Evolutionary conservation across 2,329 filamentous ascomycete genomes (phyloP).

Genomic region (Teratosphaeriaceae sp.): DNA sequence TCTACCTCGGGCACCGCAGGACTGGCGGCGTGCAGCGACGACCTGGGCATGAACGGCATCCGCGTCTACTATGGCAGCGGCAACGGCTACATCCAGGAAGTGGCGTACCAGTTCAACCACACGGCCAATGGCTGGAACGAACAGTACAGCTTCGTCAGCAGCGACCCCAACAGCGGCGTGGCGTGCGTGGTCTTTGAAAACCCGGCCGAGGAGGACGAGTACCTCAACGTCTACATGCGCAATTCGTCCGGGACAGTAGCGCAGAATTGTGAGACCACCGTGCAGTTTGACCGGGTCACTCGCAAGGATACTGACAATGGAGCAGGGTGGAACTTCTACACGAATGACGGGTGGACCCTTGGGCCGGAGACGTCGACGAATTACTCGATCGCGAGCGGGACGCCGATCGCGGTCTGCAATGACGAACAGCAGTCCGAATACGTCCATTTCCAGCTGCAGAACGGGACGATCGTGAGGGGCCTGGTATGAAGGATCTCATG

Average conservation of each 20-base stretch:
- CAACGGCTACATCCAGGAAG: conserved; percentile 10
- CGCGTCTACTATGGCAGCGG: conserved; percentile 13
- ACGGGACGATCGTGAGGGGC: conserved; percentile 6
- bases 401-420: conserved; percentile 8
- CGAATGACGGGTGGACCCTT: not conserved
- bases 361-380: conserved; percentile 4
- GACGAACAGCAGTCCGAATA: conserved; percentile 9
- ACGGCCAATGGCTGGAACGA: conserved; percentile 8
- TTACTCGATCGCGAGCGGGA: conserved; percentile 3
- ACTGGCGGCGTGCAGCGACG: conserved; percentile 10
- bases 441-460: conserved; percentile 5
- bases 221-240: conserved; percentile 6
- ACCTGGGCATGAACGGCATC: conserved; percentile 11
- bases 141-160: conserved; percentile 5
- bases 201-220: not conserved
- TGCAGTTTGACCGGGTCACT: not conserved
- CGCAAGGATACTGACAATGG: not conserved
- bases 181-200: conserved; percentile 7
- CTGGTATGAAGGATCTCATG: not conserved
- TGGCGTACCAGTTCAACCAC: conserved; percentile 8
- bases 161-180: conserved; percentile 11
- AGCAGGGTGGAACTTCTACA: not conserved
- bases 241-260: conserved; percentile 1
- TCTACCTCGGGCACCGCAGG: conserved; percentile 2
- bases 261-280: conserved; percentile 1